phyloP scores from a whole-genome alignment of 331 rosid genomes.

The Stylosanthes scabra region DNA sequence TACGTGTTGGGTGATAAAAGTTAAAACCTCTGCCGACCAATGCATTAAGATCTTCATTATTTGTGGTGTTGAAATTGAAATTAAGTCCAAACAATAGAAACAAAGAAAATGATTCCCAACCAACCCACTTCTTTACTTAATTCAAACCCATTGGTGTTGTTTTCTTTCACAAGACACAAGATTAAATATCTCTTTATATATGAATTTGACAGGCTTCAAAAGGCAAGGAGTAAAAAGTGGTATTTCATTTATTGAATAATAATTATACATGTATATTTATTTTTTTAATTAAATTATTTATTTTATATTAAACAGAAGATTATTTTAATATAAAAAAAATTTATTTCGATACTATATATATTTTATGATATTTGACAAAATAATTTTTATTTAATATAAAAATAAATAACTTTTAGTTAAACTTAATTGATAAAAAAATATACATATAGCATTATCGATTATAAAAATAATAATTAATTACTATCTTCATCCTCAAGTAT shows the following conservation, averaged over 20 bases:
- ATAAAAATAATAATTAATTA: not conserved
- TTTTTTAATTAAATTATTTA: too few relatives aligned
- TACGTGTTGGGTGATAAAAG: conserved; percentile 20
- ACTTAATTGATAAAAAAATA: too few relatives aligned
- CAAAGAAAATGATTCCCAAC: conserved; percentile 7
- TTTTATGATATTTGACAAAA: too few relatives aligned
- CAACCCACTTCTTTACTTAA: conserved; percentile 8
- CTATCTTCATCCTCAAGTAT: conserved; percentile 20
- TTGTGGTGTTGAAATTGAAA: not conserved
- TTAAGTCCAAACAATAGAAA: not conserved
- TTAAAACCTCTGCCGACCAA: conserved; percentile 30
- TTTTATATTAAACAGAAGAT: too few relatives aligned
- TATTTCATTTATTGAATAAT: not conserved
- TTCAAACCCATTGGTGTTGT: conserved; percentile 9
- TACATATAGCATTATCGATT: too few relatives aligned
- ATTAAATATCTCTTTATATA: not conserved
- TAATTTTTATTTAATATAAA: too few relatives aligned
- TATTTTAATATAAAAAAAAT: too few relatives aligned
- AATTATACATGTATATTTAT: too few relatives aligned
- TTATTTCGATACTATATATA: too few relatives aligned
- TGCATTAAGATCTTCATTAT: not conserved
- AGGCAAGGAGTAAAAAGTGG: conserved; percentile 19
- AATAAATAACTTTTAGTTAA: too few relatives aligned
- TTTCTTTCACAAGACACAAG: not conserved
- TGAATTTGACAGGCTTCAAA: not conserved